Evolutionary conservation across 2,329 filamentous ascomycete genomes (phyloP).

Genomic region (Colletotrichum eremochloae): DNA sequence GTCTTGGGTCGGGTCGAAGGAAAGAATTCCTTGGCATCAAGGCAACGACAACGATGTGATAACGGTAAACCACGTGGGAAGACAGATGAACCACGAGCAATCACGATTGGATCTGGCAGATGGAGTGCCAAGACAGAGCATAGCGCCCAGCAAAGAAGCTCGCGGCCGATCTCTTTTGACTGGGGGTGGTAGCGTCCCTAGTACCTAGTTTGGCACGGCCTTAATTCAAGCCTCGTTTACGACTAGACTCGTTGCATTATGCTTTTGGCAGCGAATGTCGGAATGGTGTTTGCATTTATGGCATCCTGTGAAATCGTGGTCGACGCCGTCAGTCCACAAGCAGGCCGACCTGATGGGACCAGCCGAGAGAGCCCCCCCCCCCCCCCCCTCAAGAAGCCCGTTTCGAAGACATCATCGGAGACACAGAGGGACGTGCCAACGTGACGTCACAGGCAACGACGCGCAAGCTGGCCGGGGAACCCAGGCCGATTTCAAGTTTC

Average conservation of each 20-base stretch:
- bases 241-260: not conserved
- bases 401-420: not conserved
- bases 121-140: not conserved
- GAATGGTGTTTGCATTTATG: no score
- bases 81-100: not conserved
- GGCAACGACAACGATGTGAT: not conserved
- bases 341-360: not conserved
- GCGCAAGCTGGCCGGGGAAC: not conserved
- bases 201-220: not conserved
- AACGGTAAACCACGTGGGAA: not conserved
- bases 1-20: conserved; percentile 5
- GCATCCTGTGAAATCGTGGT: not conserved
- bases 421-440: not conserved
- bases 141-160: not conserved
- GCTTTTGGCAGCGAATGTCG: not conserved
- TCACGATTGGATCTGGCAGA: not conserved
- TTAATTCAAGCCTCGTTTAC: not conserved
- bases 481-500: not conserved
- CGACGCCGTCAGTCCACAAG: not conserved
- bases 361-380: not conserved
- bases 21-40: not conserved
- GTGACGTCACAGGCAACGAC: conserved; percentile 8
- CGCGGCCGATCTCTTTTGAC: not conserved
- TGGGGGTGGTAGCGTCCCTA: not conserved
- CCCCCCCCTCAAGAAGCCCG: not conserved